Percentiles rank a stretch among this genome's conserved stretches.
phyloP scores from a whole-genome alignment of 768 basidiomycete genomes.

The Boletellus ananas region DNA sequence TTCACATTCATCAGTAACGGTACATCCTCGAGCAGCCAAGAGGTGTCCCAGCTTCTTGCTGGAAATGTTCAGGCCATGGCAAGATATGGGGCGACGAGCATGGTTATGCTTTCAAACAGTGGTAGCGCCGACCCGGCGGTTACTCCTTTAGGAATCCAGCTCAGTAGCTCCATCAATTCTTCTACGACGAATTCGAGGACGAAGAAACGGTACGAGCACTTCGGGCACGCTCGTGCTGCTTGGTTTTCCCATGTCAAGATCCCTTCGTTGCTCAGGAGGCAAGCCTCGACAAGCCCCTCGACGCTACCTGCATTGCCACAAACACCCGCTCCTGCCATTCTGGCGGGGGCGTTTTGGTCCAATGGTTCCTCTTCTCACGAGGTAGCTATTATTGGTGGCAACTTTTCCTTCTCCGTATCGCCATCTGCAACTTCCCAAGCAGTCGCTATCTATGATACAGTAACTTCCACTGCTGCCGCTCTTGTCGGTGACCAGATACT shows the following conservation, averaged over 20 bases:
- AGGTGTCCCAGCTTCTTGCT: constrained; percentile 57
- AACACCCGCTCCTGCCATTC: constrained; percentile 71
- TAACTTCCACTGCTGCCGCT: constrained; percentile 44
- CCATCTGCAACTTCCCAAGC: constrained; percentile 44
- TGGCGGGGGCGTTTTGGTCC: constrained; percentile 87
- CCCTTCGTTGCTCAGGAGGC: constrained; percentile 45
- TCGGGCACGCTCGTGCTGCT: constrained; percentile 32
- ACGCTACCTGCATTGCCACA: constrained; percentile 55
- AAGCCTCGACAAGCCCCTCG: constrained; percentile 42
- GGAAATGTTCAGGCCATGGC: constrained; percentile 58
- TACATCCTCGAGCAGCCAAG: constrained; percentile 42
- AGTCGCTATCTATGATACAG: constrained; percentile 69
- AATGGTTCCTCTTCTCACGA: constrained; percentile 66
- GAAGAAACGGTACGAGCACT: constrained; percentile 38
- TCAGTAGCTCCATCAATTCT: constrained; percentile 40
- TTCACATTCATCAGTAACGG: constrained; percentile 69
- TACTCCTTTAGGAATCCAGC: constrained; percentile 55
- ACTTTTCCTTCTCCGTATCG: constrained; percentile 63
- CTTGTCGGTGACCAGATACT: constrained; percentile 60
- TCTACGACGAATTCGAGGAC: constrained; percentile 30
- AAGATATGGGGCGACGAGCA: constrained; percentile 71
- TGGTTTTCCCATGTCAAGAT: constrained; percentile 52
- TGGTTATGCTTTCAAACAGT: constrained; percentile 74
- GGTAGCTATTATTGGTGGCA: constrained; percentile 82
- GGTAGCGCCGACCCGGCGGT: constrained; percentile 52